Base-by-base conservation (phyloP, 805 yeast genomes). In the Barnettozyma wickerhamii region DNA sequence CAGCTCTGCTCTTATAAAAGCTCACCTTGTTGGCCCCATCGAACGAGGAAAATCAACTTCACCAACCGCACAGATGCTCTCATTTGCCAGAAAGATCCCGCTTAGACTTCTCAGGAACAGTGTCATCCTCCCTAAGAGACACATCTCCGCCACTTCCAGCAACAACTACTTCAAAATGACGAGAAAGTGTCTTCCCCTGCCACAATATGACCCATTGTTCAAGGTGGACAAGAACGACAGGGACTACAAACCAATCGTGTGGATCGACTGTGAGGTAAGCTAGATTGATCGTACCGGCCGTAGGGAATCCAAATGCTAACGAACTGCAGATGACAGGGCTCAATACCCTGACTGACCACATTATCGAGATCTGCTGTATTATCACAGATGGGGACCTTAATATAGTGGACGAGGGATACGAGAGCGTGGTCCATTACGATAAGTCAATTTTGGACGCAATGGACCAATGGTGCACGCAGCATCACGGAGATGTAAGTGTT, bases 311-410 rank as follows among this genome's bases (percentile, higher is more conserved):
- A 4, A 17, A 17, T 30, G 10, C 31, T 17, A 36, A 37, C 33
- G 28, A 6, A 19, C 10, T 15, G 5, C 19, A 64, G 63, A 93
- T 93, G 99, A 93, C 99, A 0, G 99, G 99, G 0, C 66, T 93
- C 30, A 84, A 91, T 52, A 79, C 81, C n/a, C 61, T 65, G 35
- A 69, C 72, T n/a, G 98, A 93, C 59, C 78, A 75, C 43, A 90
- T 93, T 51, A 85, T 93, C 45, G 99, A 93, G 62, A 81, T 93
- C 20, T 87, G 96, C 59, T 89, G 96, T 59, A 66, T 91, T 30
- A 70, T 93, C 34, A 93, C 99, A 2, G 95, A 91, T 55, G 88
- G 85, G 9, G 66, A 87, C 44, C 70, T 93, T 46, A 76, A 84
- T 40, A 52, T 86, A 4, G 65, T 88, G 1, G 95, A 87, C 41